phyloP scores from a whole-genome alignment of 177 flowering plant genomes.

The Tripterygium wilfordii region DNA sequence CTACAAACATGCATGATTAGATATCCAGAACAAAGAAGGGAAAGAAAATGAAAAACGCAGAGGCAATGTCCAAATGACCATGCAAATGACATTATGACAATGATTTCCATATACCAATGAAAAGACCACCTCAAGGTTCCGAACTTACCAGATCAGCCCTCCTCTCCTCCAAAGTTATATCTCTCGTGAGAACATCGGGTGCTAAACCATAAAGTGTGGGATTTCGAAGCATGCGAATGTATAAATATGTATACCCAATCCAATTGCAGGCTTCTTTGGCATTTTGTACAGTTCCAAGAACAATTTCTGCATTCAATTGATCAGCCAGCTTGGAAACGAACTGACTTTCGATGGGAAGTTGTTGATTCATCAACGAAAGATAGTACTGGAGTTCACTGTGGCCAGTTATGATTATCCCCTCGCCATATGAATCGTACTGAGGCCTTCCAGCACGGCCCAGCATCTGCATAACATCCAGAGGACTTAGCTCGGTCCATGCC shows the following conservation, averaged over 20 bases:
- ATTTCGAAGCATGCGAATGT: slow-evolving; percentile 83
- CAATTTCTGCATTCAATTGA: slow-evolving; percentile 96
- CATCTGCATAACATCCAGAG: slow-evolving; percentile 98
- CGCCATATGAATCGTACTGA: slow-evolving; percentile 84
- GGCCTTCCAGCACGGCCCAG: slow-evolving; percentile 99
- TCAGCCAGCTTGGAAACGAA: slow-evolving; percentile 90
- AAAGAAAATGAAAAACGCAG: neutral
- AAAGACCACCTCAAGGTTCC: too few species aligned
- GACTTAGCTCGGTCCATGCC: slow-evolving; percentile 95
- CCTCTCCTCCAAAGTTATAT: slow-evolving; percentile 68
- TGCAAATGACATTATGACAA: too few species aligned
- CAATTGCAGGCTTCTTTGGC: slow-evolving; percentile 90
- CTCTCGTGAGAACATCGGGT: slow-evolving; percentile 54
- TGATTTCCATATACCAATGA: neutral
- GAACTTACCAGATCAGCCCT: slow-evolving; percentile 90
- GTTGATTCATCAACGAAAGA: slow-evolving; percentile 93
- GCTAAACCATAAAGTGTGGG: slow-evolving; percentile 79
- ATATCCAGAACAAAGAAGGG: too few species aligned
- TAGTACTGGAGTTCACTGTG: slow-evolving; percentile 84
- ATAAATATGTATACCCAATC: slow-evolving; percentile 88
- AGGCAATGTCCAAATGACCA: too few species aligned
- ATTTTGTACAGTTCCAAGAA: slow-evolving; percentile 94
- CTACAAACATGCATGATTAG: too few species aligned
- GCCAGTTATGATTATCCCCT: slow-evolving; percentile 88
- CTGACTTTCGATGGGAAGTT: slow-evolving; percentile 95